Percentiles rank a stretch among this genome's conserved stretches.
phyloP scores from a whole-genome alignment of 805 yeast genomes.

The Candida rishiriensis region DNA sequence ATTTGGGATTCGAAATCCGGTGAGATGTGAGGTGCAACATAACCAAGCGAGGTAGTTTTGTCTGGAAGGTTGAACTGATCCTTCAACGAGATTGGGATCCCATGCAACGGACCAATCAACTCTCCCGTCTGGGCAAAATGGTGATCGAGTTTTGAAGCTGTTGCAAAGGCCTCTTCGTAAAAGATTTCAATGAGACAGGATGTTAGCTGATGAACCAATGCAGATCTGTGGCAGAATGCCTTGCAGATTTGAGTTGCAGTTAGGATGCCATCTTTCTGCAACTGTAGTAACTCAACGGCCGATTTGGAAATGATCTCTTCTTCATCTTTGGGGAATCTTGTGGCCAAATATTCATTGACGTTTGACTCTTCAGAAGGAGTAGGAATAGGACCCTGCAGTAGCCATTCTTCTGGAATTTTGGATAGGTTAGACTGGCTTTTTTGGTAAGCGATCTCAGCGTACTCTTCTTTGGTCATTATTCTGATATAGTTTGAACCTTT shows the following conservation, averaged over 20 bases:
- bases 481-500: too few species aligned
- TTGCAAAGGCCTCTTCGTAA: slow-evolving; percentile 34
- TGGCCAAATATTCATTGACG: slow-evolving; percentile 18
- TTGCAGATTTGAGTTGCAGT: slow-evolving; percentile 32
- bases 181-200: slow-evolving; percentile 40
- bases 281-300: slow-evolving; percentile 20
- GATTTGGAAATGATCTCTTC: slow-evolving; percentile 17
- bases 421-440: slow-evolving; percentile 17
- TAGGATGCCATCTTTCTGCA: slow-evolving; percentile 28
- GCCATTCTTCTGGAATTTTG: slow-evolving; percentile 31
- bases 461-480: slow-evolving; percentile 8
- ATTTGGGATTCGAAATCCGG: slow-evolving; percentile 22
- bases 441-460: slow-evolving; percentile 15
- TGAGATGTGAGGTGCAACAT: slow-evolving; percentile 31
- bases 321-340: slow-evolving; percentile 22
- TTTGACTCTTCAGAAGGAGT: slow-evolving; percentile 25
- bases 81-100: slow-evolving; percentile 42
- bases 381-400: slow-evolving; percentile 20
- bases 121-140: slow-evolving; percentile 31
- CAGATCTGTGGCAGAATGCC: slow-evolving; percentile 41
- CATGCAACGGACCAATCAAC: slow-evolving; percentile 40
- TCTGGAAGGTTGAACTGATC: slow-evolving; percentile 40
- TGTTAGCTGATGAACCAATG: slow-evolving; percentile 39
- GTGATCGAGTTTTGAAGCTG: slow-evolving; percentile 37
- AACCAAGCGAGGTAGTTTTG: slow-evolving; percentile 37